These are phyloP conservation scores for Cornus controversa DNA, from an alignment of 148 eudicot species.

Conservation along the genomic window DNA sequence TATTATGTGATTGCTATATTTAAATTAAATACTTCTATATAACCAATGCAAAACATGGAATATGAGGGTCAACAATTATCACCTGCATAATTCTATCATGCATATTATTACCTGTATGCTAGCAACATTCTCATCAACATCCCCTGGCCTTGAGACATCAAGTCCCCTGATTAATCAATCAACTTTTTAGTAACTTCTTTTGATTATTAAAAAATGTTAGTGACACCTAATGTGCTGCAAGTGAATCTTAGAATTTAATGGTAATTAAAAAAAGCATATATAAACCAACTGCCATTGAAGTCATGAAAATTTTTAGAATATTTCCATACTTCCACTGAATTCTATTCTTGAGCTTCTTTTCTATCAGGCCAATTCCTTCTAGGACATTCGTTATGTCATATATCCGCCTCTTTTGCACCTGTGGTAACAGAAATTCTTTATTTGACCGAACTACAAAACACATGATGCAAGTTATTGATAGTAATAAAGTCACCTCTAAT, in stretches of 20 bases:
- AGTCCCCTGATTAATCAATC: slow-evolving; percentile 67
- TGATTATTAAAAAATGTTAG: not conserved
- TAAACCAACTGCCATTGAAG: not conserved
- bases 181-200: slow-evolving; percentile 19
- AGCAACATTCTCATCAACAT: slow-evolving; percentile 60
- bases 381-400: slow-evolving; percentile 98
- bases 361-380: slow-evolving; percentile 96
- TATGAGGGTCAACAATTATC: too few species aligned
- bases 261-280: not conserved
- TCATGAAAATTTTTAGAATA: not conserved
- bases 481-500: slow-evolving; percentile 57
- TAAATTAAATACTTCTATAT: too few species aligned
- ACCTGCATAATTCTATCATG: too few species aligned
- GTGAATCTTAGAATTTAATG: not conserved
- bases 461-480: slow-evolving; percentile 6
- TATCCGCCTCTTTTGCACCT: slow-evolving; percentile 98
- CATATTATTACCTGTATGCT: slow-evolving; percentile 62
- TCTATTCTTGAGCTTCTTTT: slow-evolving; percentile 92
- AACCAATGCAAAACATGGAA: too few species aligned
- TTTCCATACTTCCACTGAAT: slow-evolving; percentile 95
- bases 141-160: slow-evolving; percentile 82
- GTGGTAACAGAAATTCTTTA: slow-evolving; percentile 26
- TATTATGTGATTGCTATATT: not conserved
- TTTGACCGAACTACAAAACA: not conserved
- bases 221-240: not conserved